A percentile compares a stretch with the other conserved stretches of the same genome.
Conservation (phyloP, 805 yeast species). For the Pachysolen tannophilus region DNA sequence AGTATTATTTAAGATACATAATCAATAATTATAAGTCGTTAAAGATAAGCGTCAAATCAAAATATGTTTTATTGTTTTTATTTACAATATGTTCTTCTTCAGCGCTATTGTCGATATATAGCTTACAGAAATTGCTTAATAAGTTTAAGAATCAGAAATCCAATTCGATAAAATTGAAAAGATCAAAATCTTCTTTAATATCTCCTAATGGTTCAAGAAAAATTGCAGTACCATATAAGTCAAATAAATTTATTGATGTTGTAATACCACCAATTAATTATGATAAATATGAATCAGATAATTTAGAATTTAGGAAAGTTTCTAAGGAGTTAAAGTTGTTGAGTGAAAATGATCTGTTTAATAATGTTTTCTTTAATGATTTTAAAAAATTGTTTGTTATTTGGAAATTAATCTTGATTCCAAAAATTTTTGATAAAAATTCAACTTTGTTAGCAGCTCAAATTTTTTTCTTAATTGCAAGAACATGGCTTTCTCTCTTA, state of each 20-base stretch:
- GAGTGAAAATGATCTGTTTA: slow-evolving; percentile 8
- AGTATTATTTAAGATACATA: too few relatives aligned
- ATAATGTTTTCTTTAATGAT: slow-evolving; percentile 39
- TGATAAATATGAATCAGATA: slow-evolving; percentile 49
- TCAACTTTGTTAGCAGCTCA: slow-evolving; percentile 60
- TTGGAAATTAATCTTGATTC: slow-evolving; percentile 71
- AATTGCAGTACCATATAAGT: slow-evolving; percentile 41
- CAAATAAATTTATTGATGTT: slow-evolving; percentile 27
- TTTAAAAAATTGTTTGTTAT: slow-evolving; percentile 70
- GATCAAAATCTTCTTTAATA: slow-evolving; percentile 32
- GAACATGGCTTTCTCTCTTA: slow-evolving; percentile 82
- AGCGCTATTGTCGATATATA: slow-evolving; percentile 15
- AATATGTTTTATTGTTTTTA: slow-evolving; percentile 18
- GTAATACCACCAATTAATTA: slow-evolving; percentile 38
- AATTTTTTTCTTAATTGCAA: slow-evolving; percentile 60
- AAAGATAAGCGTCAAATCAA: not conserved
- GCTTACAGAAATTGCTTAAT: slow-evolving; percentile 17
- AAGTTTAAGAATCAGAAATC: slow-evolving; percentile 1
- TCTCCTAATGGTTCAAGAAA: slow-evolving; percentile 37
- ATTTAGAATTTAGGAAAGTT: slow-evolving; percentile 42
- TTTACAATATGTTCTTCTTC: slow-evolving; percentile 19
- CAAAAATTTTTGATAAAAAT: slow-evolving; percentile 60
- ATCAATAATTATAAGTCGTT: too few relatives aligned
- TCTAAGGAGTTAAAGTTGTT: slow-evolving; percentile 20
- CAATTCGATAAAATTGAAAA: slow-evolving; percentile 5